Evolutionary conservation across 2,329 filamentous ascomycete species (phyloP).

Genomic region (Elsinoe australis): DNA sequence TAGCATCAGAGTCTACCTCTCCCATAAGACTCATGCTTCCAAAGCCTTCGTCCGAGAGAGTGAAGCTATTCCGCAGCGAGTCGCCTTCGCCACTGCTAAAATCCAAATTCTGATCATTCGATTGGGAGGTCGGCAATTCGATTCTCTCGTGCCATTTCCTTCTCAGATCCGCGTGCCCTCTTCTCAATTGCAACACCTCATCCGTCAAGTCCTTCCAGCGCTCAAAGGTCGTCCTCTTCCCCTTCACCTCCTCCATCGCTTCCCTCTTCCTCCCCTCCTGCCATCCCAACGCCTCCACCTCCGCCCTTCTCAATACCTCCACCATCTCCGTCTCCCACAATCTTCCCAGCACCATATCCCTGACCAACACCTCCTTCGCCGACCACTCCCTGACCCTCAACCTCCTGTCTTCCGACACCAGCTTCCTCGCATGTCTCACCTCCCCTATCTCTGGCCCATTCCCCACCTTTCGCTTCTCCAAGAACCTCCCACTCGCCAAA

Average conservation of each 20-base stretch:
- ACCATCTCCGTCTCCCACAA: constrained; percentile 50
- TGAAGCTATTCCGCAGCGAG: neutral
- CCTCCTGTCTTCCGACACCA: constrained; percentile 56
- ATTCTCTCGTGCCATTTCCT: neutral
- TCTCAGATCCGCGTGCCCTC: neutral
- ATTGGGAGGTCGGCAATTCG: neutral
- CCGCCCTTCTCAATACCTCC: neutral
- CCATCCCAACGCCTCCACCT: neutral
- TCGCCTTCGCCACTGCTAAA: neutral
- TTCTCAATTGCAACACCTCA: neutral
- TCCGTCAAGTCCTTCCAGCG: constrained; percentile 14
- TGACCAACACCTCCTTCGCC: constrained; percentile 47
- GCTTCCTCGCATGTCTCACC: constrained; percentile 59
- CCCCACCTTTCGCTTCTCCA: constrained; percentile 42
- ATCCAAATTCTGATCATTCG: neutral
- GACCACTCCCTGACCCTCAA: constrained; percentile 54
- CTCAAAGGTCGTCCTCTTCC: constrained; percentile 13
- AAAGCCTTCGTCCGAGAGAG: neutral
- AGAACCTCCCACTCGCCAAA: constrained; percentile 45
- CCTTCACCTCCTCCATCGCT: neutral
- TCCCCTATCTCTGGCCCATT: constrained; percentile 33
- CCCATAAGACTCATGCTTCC: neutral
- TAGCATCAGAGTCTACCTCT: neutral
- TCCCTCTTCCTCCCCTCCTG: neutral
- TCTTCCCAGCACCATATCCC: constrained; percentile 54